Evolutionary conservation across 2,329 filamentous ascomycete species (phyloP), one percentile per base, ranked within the genome.

Genomic region (Arthrocladium fulminans): DNA sequence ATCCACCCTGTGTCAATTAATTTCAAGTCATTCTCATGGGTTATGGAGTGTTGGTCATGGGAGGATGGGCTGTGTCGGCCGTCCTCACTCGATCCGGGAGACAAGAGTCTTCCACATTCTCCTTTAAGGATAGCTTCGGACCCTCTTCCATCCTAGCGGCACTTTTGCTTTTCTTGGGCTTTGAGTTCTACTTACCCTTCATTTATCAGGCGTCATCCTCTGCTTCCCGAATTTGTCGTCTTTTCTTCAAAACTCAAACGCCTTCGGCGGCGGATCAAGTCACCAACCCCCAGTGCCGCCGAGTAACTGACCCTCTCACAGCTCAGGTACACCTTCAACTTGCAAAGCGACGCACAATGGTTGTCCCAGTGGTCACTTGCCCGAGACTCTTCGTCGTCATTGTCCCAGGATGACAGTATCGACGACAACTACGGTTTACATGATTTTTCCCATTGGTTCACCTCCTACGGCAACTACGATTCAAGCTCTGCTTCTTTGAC

Each of bases 341-440:
- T 58, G 55, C 48, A 54, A 47, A 45, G 51, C 39, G 30, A 49
- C 52, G 25, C 47, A 51, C 43, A 34, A 58, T 56, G 54, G 47
- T 34, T 35, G 41, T 45, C 22, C n/a, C 49, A 44, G 10, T 30
- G 22, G 32, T 25, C 38, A 19, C 29, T 20, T 47, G 48, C 34
- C 29, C 40, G 19, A 48, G 48, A 39, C 19, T 39, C 17, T 22
- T 45, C 27, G 15, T 24, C 34, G 27, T 19, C 23, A 29, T 52
- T 38, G 50, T 47, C 44, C 54, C 55, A 43, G 50, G 52, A 54
- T 58, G 53, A 52, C 27, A 29, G 38, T 39, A 40, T 45, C 46
- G 24, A 38, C 13, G 50, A 49, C 43, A 50, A 51, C 49, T 51
- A 40, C 44, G 45, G 20, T 45, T 50, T 50, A 51, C 43, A 51